Percentiles rank a stretch among this genome's conserved stretches.
phyloP scores from a whole-genome alignment of 2,329 filamentous ascomycete species.

The Aspergillus alliaceus region DNA sequence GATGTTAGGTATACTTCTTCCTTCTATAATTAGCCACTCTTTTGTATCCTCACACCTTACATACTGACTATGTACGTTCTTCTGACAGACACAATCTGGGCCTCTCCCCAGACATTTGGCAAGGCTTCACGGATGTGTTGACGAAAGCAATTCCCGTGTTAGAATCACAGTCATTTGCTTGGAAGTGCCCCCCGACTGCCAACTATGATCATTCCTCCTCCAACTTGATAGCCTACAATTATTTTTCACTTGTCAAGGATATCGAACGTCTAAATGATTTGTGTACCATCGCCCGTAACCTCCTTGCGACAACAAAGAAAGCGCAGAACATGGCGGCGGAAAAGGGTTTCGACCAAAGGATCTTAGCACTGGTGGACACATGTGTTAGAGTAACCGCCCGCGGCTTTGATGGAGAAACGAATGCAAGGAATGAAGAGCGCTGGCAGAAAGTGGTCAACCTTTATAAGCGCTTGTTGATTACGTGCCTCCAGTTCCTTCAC shows the following conservation, averaged over 20 bases:
- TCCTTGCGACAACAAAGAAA: constrained; percentile 60
- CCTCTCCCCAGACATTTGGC: constrained; percentile 58
- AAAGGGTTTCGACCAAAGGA: constrained; percentile 60
- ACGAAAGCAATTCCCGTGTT: constrained; percentile 61
- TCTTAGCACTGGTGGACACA: constrained; percentile 62
- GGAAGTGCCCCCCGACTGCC: constrained; percentile 56
- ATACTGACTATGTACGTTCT: constrained; percentile 7
- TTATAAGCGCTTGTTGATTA: constrained; percentile 66
- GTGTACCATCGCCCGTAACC: constrained; percentile 62
- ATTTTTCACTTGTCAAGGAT: constrained; percentile 60
- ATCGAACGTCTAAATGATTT: constrained; percentile 63
- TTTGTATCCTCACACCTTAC: background rate
- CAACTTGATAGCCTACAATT: constrained; percentile 61
- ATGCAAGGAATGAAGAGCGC: constrained; percentile 61
- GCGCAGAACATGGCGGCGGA: constrained; percentile 65
- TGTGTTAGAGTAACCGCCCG: constrained; percentile 64
- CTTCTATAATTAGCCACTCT: background rate
- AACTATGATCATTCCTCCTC: constrained; percentile 61
- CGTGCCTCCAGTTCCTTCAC: constrained; percentile 65
- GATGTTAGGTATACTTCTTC: constrained; percentile 48
- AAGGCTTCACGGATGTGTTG: constrained; percentile 58
- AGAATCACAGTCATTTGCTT: constrained; percentile 61
- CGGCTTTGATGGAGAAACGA: constrained; percentile 64
- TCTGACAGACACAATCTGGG: constrained; percentile 56
- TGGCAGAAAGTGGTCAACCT: constrained; percentile 66